These are phyloP conservation scores for Zalaria sp. DNA, from an alignment of 2,329 filamentous ascomycete genomes.

Conservation along the genomic window DNA sequence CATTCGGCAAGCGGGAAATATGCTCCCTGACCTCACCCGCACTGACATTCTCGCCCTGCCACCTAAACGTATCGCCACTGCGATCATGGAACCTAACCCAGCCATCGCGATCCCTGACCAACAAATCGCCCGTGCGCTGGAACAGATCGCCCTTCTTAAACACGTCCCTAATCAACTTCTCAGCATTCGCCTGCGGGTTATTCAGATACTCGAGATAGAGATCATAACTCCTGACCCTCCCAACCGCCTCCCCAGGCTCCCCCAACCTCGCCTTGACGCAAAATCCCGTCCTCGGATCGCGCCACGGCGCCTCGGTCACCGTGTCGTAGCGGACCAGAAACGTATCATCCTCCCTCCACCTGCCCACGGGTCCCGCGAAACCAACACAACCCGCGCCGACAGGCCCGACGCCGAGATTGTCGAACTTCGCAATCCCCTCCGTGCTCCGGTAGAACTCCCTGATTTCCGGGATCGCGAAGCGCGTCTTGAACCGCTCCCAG, in stretches of 20 bases:
- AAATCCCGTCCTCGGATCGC: slow-evolving; percentile 55
- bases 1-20: slow-evolving; percentile 24
- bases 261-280: slow-evolving; percentile 45
- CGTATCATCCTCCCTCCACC: background rate
- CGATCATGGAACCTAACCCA: slow-evolving; percentile 33
- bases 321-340: slow-evolving; percentile 55
- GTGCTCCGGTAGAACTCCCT: slow-evolving; percentile 22
- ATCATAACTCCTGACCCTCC: slow-evolving; percentile 14
- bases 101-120: slow-evolving; percentile 25
- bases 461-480: slow-evolving; percentile 33
- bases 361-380: slow-evolving; percentile 43
- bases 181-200: background rate
- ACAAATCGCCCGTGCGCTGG: slow-evolving; percentile 30
- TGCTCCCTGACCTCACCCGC: slow-evolving; percentile 30
- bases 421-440: slow-evolving; percentile 31
- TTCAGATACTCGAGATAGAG: slow-evolving; percentile 37
- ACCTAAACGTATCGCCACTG: slow-evolving; percentile 32
- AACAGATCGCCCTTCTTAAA: slow-evolving; percentile 31
- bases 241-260: slow-evolving; percentile 63
- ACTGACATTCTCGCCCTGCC: slow-evolving; percentile 33
- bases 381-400: slow-evolving; percentile 64
- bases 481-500: slow-evolving; percentile 68
- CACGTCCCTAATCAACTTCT: slow-evolving; percentile 16
- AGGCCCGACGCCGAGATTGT: slow-evolving; percentile 38
- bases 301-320: slow-evolving; percentile 51